These are phyloP conservation scores for Tricholoma matsutake DNA, from an alignment of 768 basidiomycete species.

Conservation along the genomic window DNA sequence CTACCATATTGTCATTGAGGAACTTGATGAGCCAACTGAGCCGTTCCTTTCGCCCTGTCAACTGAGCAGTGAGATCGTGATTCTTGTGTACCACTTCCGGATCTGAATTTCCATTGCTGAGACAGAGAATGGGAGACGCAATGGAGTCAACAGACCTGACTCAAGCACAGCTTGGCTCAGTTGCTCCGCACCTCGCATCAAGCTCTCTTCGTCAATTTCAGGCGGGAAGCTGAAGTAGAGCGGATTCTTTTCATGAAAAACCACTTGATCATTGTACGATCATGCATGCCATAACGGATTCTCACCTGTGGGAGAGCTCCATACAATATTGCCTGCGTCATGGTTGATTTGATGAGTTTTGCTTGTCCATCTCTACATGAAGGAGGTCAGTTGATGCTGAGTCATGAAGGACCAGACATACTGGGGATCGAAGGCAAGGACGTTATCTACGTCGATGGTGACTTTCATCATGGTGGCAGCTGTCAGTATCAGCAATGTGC, in stretches of 20 bases:
- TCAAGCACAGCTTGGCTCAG: conserved; percentile 67
- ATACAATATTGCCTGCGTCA: conserved; percentile 83
- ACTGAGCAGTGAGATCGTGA: conserved; percentile 77
- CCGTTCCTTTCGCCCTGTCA: conserved; percentile 70
- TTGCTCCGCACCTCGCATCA: conserved; percentile 79
- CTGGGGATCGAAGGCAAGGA: conserved; percentile 61
- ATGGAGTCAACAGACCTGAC: conserved; percentile 49
- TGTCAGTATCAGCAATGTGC: conserved; percentile 56
- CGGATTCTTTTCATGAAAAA: conserved; percentile 51
- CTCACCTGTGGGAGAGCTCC: conserved; percentile 62
- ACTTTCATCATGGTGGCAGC: conserved; percentile 71
- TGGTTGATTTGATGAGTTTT: conserved; percentile 69
- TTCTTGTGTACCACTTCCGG: conserved; percentile 64
- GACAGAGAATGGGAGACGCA: neutral
- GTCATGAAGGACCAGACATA: conserved; percentile 31
- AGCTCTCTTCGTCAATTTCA: conserved; percentile 70
- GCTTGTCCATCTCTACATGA: conserved; percentile 54
- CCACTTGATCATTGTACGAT: neutral
- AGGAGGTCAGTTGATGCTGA: neutral
- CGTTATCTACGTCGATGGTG: conserved; percentile 56
- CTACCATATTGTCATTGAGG: conserved; percentile 81
- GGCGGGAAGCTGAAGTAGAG: conserved; percentile 79
- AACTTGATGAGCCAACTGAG: conserved; percentile 85
- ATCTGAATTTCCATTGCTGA: conserved; percentile 39
- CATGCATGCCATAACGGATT: neutral